Evolutionary conservation across 1,284 basidiomycete genomes (phyloP).

Genomic region (Tranzscheliella williamsii): DNA sequence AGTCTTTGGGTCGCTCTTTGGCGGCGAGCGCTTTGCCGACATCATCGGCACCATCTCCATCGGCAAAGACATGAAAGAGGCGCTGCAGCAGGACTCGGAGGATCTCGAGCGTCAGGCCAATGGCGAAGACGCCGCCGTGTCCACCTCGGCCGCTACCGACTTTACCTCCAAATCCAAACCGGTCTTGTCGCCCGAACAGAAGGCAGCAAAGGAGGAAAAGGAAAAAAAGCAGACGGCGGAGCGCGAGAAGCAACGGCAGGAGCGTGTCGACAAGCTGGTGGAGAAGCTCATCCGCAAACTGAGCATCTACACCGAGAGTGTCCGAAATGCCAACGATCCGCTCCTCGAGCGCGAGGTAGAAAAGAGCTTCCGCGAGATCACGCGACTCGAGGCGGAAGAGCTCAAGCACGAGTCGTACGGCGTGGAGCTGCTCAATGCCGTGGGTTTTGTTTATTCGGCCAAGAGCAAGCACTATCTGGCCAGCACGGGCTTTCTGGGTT

Average conservation of each 20-base stretch:
- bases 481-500: constrained; percentile 45
- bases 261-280: constrained; percentile 79
- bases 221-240: constrained; percentile 67
- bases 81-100: constrained; percentile 87
- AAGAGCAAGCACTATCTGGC: constrained; percentile 58
- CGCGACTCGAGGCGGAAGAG: constrained; percentile 58
- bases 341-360: constrained; percentile 66
- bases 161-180: constrained; percentile 46
- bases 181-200: constrained; percentile 78
- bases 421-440: constrained; percentile 83
- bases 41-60: constrained; percentile 82
- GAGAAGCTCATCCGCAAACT: constrained; percentile 84
- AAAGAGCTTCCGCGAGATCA: constrained; percentile 53
- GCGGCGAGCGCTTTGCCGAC: constrained; percentile 78
- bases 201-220: constrained; percentile 76
- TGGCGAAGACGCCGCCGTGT: constrained; percentile 4
- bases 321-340: constrained; percentile 72
- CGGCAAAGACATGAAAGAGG: constrained; percentile 95
- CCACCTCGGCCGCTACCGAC: constrained; percentile 7
- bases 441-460: constrained; percentile 82
- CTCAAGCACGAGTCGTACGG: constrained; percentile 82
- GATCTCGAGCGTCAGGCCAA: constrained; percentile 61
- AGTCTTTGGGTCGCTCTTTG: constrained; percentile 69
- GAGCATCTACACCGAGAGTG: constrained; percentile 87
- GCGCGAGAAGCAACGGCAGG: constrained; percentile 78